Evolutionary conservation across 345 rosid species (phyloP).

Genomic region (Psidium guajava): DNA sequence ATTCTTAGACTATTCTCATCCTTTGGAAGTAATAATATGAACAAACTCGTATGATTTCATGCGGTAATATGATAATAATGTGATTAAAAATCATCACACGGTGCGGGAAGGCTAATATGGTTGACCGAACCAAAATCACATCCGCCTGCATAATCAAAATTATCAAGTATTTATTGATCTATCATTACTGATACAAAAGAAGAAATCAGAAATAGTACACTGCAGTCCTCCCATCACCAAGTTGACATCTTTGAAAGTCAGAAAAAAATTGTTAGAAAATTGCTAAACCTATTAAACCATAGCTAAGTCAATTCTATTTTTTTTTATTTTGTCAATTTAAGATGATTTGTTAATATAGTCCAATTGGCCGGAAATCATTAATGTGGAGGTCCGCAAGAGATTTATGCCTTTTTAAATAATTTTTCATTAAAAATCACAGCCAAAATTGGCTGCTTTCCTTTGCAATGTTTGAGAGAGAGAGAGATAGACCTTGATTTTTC

Average conservation of each 20-base stretch:
- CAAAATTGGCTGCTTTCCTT: background rate
- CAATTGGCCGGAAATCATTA: background rate
- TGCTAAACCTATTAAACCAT: rapidly evolving
- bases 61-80: background rate
- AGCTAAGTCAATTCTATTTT: rapidly evolving
- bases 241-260: rapidly evolving
- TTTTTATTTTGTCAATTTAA: background rate
- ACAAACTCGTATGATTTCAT: background rate
- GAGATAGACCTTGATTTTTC: background rate
- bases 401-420: background rate
- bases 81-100: background rate
- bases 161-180: background rate
- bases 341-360: rapidly evolving
- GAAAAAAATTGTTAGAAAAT: background rate
- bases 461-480: background rate
- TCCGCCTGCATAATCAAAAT: background rate
- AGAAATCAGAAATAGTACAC: background rate
- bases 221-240: background rate
- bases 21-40: background rate
- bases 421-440: background rate
- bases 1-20: background rate
- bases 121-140: background rate
- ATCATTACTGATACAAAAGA: background rate
- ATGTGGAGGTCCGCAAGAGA: too few species aligned
- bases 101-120: background rate